These are phyloP conservation scores for Solanum microdontum DNA, from an alignment of 257 asterid genomes.

Conservation along the genomic window DNA sequence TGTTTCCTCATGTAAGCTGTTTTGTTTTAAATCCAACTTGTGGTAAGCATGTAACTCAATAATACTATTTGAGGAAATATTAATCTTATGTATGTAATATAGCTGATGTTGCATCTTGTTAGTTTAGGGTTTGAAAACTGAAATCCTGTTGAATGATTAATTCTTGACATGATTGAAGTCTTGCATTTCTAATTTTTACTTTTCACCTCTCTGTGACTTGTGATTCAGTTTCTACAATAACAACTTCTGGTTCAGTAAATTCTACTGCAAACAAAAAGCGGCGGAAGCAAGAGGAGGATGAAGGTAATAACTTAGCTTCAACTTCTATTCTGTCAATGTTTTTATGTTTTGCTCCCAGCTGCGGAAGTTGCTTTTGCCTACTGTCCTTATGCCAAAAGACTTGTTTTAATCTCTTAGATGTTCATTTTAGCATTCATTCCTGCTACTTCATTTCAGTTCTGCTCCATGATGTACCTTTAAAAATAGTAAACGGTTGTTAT, in stretches of 20 bases:
- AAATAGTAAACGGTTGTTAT: not conserved
- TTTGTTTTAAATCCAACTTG: not conserved
- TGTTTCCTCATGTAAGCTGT: not conserved
- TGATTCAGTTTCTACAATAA: not conserved
- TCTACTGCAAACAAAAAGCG: conserved; percentile 48
- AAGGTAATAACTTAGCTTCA: conserved; percentile 32
- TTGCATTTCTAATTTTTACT: not conserved
- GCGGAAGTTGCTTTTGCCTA: not conserved
- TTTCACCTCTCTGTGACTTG: not conserved
- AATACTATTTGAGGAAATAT: not conserved
- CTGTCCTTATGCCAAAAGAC: not conserved
- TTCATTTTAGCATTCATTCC: not conserved
- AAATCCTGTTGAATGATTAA: not conserved
- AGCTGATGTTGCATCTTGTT: not conserved
- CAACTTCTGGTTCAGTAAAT: not conserved
- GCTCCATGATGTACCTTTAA: not conserved
- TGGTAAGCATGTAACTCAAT: not conserved
- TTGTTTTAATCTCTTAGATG: not conserved
- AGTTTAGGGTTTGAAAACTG: not conserved
- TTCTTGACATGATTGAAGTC: not conserved
- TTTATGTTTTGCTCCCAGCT: not conserved
- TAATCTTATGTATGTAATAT: not conserved
- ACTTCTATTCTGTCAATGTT: not conserved
- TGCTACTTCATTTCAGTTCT: not conserved
- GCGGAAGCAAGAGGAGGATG: conserved; percentile 51